Evolutionary conservation across 2,329 filamentous ascomycete genomes (phyloP), one percentile per base, ranked within the genome.

Genomic region (Paracorniculantispora psalliotae): DNA sequence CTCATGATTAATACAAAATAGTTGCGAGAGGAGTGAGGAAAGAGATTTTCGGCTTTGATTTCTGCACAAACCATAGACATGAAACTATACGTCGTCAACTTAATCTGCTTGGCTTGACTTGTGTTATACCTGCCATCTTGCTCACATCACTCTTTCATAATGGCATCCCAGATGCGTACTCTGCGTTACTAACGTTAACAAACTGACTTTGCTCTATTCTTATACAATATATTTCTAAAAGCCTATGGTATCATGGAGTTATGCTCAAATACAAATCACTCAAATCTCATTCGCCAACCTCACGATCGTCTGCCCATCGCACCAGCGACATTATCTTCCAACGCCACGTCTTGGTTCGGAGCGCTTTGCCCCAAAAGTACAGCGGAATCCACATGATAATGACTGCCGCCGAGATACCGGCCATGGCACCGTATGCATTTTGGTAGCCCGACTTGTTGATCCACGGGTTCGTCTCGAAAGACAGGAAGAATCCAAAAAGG

Each of bases 401-500:
- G 3, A 83, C 69, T 15, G 64, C 72, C 13, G 73, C 77, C 10
- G 77, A 71, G 48, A 85, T 56, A 12, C 75, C 81, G 8, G 81
- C 82, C 81, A 85, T 56, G n/a, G 76, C 73, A 3, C 81, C 81
- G 61, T 77, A 85, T 2, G 81, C 77, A 37, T 75, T 70, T 13
- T 71, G 61, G 63, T 85, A 85, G 1, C 82, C 83, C 1, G 69
- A 68, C 59, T 73, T 30, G 7, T 72, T 69, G 39, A 85, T 76
- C 82, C 82, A 85, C 0, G 80, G 76, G 64, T 85, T 85, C 1
- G 81, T 84, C 66, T 85, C 85, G 65, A 85, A 85, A 0, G 78
- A 81, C 1, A 85, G 72, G 1, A 85, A 70, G 66, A 85, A 85
- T 4, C 81, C 82, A 64, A 85, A 84, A 8, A 78, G 53, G 10